Conservation (phyloP, 2,329 filamentous ascomycete species). For the Zymoseptoria tritici region DNA sequence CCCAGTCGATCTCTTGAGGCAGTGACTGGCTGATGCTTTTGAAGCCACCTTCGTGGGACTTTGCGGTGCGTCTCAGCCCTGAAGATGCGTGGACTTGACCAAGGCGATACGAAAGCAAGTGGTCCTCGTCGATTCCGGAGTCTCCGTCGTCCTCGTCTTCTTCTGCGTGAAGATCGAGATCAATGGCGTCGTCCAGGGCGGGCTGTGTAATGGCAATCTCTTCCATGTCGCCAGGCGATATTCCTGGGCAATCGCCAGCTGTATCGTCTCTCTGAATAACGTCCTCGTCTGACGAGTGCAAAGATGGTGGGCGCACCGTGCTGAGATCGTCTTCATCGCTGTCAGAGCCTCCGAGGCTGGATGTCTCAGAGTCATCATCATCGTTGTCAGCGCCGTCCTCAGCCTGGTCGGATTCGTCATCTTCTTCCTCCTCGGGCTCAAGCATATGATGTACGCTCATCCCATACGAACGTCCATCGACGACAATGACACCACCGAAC, state of each 20-base stretch:
- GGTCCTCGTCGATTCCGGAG: slow-evolving; percentile 70
- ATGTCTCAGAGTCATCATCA: slow-evolving; percentile 24
- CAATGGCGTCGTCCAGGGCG: slow-evolving; percentile 63
- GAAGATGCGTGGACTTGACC: slow-evolving; percentile 85
- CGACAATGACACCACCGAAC: slow-evolving; percentile 76
- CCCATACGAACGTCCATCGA: slow-evolving; percentile 78
- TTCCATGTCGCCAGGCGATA: slow-evolving; percentile 66
- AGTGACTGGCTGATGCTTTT: slow-evolving; percentile 52
- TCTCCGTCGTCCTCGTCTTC: slow-evolving; percentile 68
- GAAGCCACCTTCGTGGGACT: slow-evolving; percentile 26
- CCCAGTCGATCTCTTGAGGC: slow-evolving; percentile 93
- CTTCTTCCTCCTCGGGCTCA: slow-evolving; percentile 53
- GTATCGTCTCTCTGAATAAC: slow-evolving; percentile 9
- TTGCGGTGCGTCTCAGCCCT: slow-evolving; percentile 60
- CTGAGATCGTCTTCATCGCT: slow-evolving; percentile 48
- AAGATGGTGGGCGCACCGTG: slow-evolving; percentile 26
- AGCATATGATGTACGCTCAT: slow-evolving; percentile 98
- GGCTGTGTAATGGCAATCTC: slow-evolving; percentile 83
- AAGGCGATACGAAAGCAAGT: slow-evolving; percentile 71
- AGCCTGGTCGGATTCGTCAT: slow-evolving; percentile 40
- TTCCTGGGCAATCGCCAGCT: slow-evolving; percentile 65
- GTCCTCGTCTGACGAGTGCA: slow-evolving; percentile 19
- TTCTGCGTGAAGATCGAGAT: slow-evolving; percentile 68
- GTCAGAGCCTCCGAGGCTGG: slow-evolving; percentile 36
- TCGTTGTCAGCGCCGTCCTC: slow-evolving; percentile 35